These are phyloP conservation scores for Thielaviopsis euricoi DNA, from an alignment of 2,329 filamentous ascomycete genomes.

Conservation along the genomic window DNA sequence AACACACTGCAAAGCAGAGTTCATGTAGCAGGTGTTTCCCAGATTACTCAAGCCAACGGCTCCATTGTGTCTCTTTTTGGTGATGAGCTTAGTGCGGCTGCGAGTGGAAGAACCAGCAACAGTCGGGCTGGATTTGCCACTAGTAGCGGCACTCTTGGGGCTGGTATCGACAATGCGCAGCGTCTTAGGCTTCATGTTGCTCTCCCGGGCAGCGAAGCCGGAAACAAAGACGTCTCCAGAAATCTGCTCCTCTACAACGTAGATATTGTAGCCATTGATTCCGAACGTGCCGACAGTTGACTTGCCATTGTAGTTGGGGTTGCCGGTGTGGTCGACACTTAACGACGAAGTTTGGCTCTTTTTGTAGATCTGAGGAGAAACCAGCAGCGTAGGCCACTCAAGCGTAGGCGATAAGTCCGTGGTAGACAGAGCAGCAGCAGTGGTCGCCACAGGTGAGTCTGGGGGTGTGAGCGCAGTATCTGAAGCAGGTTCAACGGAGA, in stretches of 20 bases:
- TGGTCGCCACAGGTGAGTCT: slow-evolving; percentile 23
- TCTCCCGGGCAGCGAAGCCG: background rate
- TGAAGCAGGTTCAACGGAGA: slow-evolving; percentile 13
- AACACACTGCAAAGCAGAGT: slow-evolving; percentile 88
- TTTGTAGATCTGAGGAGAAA: slow-evolving; percentile 6
- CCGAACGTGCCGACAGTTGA: slow-evolving; percentile 48
- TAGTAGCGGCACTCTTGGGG: slow-evolving; percentile 8
- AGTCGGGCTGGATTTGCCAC: slow-evolving; percentile 50
- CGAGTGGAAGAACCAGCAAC: slow-evolving; percentile 47
- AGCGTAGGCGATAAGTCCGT: background rate
- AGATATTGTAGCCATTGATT: slow-evolving; percentile 53
- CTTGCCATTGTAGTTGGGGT: slow-evolving; percentile 63
- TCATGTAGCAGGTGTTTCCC: slow-evolving; percentile 99
- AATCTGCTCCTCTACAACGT: slow-evolving; percentile 72
- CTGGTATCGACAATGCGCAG: slow-evolving; percentile 2
- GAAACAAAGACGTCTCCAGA: slow-evolving; percentile 38
- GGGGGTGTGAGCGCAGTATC: slow-evolving; percentile 23
- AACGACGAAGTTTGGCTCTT: slow-evolving; percentile 8
- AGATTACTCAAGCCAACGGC: slow-evolving; percentile 76
- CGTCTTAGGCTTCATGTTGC: slow-evolving; percentile 12
- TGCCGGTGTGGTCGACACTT: slow-evolving; percentile 47
- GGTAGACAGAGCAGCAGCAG: slow-evolving; percentile 24
- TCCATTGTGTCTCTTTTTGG: slow-evolving; percentile 53
- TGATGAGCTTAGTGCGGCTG: slow-evolving; percentile 52
- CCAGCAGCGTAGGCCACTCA: slow-evolving; percentile 7